phyloP scores from a whole-genome alignment of 2,329 filamentous ascomycete genomes.

The Elsinoe arachidis region DNA sequence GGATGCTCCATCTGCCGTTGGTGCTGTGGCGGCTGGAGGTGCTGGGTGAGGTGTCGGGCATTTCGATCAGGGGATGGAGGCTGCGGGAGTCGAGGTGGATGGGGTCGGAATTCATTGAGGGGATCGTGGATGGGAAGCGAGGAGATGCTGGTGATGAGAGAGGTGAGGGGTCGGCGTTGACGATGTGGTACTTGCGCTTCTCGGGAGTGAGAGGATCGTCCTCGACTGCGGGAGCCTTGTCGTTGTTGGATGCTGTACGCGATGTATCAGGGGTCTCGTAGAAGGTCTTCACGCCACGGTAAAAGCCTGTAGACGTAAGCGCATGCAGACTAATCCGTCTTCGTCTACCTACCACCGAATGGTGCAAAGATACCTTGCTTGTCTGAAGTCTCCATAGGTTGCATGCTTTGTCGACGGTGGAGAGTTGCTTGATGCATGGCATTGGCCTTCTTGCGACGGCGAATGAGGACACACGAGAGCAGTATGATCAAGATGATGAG shows the following conservation, averaged over 20 bases:
- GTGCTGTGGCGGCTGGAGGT: background rate
- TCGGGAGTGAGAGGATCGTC: background rate
- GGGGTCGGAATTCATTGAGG: constrained; percentile 4
- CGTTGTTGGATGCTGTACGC: background rate
- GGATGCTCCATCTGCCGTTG: background rate
- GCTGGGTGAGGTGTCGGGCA: constrained; percentile 8
- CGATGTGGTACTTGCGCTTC: constrained; percentile 6
- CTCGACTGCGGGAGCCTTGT: background rate
- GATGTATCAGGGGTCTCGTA: background rate
- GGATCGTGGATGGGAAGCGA: background rate
- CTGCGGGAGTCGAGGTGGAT: constrained; percentile 7
- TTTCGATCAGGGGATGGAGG: background rate
- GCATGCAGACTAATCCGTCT: background rate
- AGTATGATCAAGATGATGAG: constrained; percentile 8
- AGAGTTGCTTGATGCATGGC: constrained; percentile 8
- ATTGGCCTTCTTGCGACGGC: constrained; percentile 1
- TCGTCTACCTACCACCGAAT: background rate
- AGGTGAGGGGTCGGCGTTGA: constrained; percentile 9
- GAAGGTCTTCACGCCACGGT: constrained; percentile 10
- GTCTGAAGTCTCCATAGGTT: constrained; percentile 1
- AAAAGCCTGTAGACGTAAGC: constrained; percentile 3
- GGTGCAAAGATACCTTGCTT: constrained; percentile 7
- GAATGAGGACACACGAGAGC: background rate
- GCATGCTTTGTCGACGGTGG: constrained; percentile 1
- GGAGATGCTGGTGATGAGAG: background rate